phyloP scores from a whole-genome alignment of 768 basidiomycete genomes.

The Psilocybe cyanescens region DNA sequence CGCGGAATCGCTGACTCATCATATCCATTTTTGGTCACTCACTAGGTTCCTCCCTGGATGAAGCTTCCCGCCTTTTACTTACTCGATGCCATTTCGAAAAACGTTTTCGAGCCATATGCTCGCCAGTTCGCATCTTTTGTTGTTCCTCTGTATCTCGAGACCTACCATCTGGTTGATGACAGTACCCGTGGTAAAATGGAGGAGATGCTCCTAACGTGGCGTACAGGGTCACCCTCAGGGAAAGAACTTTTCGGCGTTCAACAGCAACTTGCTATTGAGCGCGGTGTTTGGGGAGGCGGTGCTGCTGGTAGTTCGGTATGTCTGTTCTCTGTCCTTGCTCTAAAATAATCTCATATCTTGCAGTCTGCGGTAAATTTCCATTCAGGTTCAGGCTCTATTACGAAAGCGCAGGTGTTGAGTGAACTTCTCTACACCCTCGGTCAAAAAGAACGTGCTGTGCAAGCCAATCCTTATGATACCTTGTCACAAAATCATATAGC shows the following conservation, averaged over 20 bases:
- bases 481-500: conserved; percentile 71
- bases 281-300: conserved; percentile 76
- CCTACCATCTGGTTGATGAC: conserved; percentile 87
- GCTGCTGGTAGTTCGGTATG: conserved; percentile 29
- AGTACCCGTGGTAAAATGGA: conserved; percentile 93
- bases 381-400: conserved; percentile 51
- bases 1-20: conserved; percentile 75
- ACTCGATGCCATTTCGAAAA: conserved; percentile 96
- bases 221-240: conserved; percentile 79
- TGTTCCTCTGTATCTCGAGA: conserved; percentile 82
- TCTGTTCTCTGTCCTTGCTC: background rate
- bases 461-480: conserved; percentile 74
- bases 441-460: conserved; percentile 77
- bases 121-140: conserved; percentile 83
- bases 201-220: conserved; percentile 96
- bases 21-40: conserved; percentile 40
- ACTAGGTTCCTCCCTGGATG: conserved; percentile 85
- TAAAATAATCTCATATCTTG: conserved; percentile 3
- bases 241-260: conserved; percentile 84
- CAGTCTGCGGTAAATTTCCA: conserved; percentile 35
- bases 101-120: conserved; percentile 92
- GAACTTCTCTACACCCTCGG: conserved; percentile 83
- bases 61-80: conserved; percentile 95
- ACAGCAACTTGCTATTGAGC: conserved; percentile 84
- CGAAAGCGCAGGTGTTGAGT: conserved; percentile 79